phyloP scores from a whole-genome alignment of 1,284 basidiomycete species.

The Puccinia coronata region DNA sequence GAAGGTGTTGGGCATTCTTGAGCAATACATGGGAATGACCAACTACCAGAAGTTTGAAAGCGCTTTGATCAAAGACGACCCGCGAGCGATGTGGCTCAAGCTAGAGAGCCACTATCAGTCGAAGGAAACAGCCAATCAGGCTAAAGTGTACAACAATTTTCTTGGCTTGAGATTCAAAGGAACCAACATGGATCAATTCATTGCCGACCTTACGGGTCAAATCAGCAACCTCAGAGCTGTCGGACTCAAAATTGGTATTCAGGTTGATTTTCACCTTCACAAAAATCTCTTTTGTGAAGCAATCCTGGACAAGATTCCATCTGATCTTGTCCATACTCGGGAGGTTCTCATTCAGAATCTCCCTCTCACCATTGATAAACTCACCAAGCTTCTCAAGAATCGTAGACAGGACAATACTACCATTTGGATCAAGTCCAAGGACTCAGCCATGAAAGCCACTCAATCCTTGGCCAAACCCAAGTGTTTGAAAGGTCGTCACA shows the following conservation, averaged over 20 bases:
- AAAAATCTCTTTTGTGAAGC: too few species aligned
- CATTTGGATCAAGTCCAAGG: background rate
- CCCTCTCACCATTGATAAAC: background rate
- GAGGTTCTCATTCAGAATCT: too few species aligned
- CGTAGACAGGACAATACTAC: background rate
- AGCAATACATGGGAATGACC: too few species aligned
- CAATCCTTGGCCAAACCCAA: background rate
- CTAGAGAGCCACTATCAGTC: background rate
- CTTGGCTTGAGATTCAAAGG: background rate
- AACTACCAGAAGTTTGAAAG: too few species aligned
- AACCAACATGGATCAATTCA: too few species aligned
- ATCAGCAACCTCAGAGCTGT: too few species aligned
- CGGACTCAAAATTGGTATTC: too few species aligned
- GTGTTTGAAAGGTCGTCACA: background rate
- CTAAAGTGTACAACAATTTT: conserved; percentile 1
- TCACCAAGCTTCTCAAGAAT: background rate
- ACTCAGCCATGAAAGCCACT: background rate
- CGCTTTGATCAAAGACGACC: background rate
- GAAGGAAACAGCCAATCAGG: too few species aligned
- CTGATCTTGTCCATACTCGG: too few species aligned
- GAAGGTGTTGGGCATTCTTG: background rate
- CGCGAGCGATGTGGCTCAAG: background rate
- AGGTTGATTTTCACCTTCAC: background rate
- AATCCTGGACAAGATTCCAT: background rate
- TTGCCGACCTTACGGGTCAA: too few species aligned